Conservation (phyloP, 306 rosid genomes). For the Purshia tridentata region DNA sequence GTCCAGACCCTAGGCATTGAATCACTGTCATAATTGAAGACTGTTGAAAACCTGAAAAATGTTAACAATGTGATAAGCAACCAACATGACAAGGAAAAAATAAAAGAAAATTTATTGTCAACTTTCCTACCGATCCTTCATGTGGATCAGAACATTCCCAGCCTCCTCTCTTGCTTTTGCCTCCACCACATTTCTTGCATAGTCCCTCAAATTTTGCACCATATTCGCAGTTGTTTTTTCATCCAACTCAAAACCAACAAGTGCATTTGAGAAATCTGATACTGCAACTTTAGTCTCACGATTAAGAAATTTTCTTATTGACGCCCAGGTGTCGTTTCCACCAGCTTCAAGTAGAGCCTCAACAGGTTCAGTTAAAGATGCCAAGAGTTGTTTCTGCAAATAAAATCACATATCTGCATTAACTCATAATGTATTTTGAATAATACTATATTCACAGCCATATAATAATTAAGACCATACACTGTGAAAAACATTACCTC, state of each 20-base stretch:
- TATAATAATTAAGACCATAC: conserved; percentile 13
- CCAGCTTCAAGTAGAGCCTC: conserved; percentile 71
- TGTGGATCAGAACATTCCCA: conserved; percentile 66
- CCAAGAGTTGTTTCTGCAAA: conserved; percentile 58
- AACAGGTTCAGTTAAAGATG: conserved; percentile 62
- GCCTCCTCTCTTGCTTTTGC: conserved; percentile 81
- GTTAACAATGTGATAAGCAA: conserved; percentile 25
- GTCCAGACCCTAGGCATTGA: conserved; percentile 93
- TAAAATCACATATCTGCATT: conserved; percentile 9
- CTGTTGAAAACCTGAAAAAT: conserved; percentile 71
- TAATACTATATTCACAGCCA: not conserved
- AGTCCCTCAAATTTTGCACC: conserved; percentile 52
- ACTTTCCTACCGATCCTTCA: conserved; percentile 79
- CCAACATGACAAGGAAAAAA: not conserved
- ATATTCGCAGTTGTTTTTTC: conserved; percentile 46
- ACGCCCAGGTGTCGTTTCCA: conserved; percentile 69
- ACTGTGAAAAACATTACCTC: conserved; percentile 49
- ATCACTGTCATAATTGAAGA: conserved; percentile 79
- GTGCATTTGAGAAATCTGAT: conserved; percentile 41
- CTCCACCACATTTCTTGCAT: conserved; percentile 73
- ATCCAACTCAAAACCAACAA: conserved; percentile 78
- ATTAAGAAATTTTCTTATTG: conserved; percentile 66
- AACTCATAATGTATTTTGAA: not conserved
- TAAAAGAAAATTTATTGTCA: not conserved
- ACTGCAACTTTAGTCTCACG: conserved; percentile 59